Base-by-base conservation (phyloP, 2,329 filamentous ascomycete genomes). In the Delphinella strobiligena region DNA sequence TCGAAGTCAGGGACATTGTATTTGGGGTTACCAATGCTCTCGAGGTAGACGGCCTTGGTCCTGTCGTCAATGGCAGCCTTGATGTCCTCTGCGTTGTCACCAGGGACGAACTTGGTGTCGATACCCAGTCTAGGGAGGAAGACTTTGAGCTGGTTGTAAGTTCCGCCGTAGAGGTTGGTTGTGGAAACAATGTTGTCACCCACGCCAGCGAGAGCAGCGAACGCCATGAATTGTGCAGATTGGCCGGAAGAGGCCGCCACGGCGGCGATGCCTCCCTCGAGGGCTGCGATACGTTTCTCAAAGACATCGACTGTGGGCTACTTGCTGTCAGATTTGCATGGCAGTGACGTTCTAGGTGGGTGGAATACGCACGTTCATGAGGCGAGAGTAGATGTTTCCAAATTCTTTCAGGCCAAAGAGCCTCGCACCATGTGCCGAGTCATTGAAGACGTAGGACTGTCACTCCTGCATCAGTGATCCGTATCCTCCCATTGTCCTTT, bases 111-210 rank as follows among this genome's bases (percentile, higher is more conserved):
- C 66, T 88, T 93, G 55, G 86, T 91, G 31, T 69, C 69, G 56
- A 96, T 87, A 45, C 89, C 89, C 34, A 94, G 65, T n/a, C 88
- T 77, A 5, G 86, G 82, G 41, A 95, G 70, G 49, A 86, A 74
- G 34, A 95, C 87, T 67, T 95, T 95, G 66, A 95, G 78, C 68
- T 95, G 89, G 66, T 96, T 95, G 70, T 94, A 95, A 12, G 89
- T 95, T 59, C 88, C 88, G 49, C 88, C 88, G 63, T 95, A 94
- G 42, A 95, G 69, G 64, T 93, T 93, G 37, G 80, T 80, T 5
- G 89, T 94, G 10, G 85, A 81, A 37, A 95, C 75, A 51, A 95
- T 93, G 68, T 95, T 95, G 69, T 95, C 88, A 35, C 89, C 89
- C 0, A 78, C 74, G 45, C 85, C 78, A 4, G 86, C 86, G n/a